Base-by-base conservation (phyloP, 257 asterid species). In the Verbascum thapsus region DNA sequence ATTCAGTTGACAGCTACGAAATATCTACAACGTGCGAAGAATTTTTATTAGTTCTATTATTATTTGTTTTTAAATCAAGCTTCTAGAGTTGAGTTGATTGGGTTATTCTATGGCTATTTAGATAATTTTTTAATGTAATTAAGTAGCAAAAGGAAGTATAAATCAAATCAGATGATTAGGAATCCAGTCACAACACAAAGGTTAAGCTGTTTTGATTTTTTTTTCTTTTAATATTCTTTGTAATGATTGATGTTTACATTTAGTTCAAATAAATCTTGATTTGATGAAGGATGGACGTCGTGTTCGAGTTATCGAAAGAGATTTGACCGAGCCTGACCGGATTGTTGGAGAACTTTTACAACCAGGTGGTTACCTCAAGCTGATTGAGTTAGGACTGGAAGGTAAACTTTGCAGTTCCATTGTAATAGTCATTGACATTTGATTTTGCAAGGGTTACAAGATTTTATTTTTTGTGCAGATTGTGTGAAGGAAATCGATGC, bases 311-410 rank as follows among this genome's bases (percentile, higher is more conserved):
- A 84, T 91, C 37, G 98, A 91, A 73, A 83, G 98, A 72, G 96
- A 91, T 63, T 81, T 88, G 78, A 62, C 84, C 3, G 96, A 91
- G 78, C 96, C 96, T 6, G 92, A 88, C 63, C 75, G 98, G 55
- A 91, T 91, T 64, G 98, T 91, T 3, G 98, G 98, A 73, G 98
- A 91, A 70, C 84, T 91, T 47, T 77, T 91, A n/a, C 98, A 91
- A 70, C 98, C 98, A 1, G 96, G 96, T 55, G 96, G 98, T 59
- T 91, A 88, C 63, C 92, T 91, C 58, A 91, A 91, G 74, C 70
- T 91, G 75, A 70, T 86, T 41, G 95, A 91, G 76, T 74, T 91
- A 51, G 98, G 91, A 42, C 60, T 91, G 38, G 79, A 84, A 86
- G 98, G 98, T 91, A 68, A n/a, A n/a, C 61, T 16, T 64, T 57